Percentiles rank a stretch among this genome's conserved stretches.
Evolutionary conservation across 2,329 filamentous ascomycete genomes (phyloP).

Genomic region (Sphaceloma murrayae): DNA sequence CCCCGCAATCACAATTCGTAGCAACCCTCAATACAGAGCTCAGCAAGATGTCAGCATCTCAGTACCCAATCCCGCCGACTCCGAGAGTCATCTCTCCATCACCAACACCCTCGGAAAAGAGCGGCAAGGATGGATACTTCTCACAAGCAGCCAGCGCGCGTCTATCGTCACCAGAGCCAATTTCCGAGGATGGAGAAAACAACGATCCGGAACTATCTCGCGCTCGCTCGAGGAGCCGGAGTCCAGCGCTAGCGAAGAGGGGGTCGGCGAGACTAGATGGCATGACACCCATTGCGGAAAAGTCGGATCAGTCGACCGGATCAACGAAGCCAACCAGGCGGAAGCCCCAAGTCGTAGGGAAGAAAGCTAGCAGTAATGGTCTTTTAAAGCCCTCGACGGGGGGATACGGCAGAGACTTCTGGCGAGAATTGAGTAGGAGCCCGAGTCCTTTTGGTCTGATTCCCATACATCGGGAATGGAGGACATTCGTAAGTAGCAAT

Average conservation of each 20-base stretch:
- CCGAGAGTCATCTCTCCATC: conserved; percentile 86
- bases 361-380: conserved; percentile 46
- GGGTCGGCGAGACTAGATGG: conserved; percentile 36
- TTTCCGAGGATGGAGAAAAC: conserved; percentile 46
- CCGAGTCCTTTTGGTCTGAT: conserved; percentile 90
- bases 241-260: conserved; percentile 42
- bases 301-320: conserved; percentile 16
- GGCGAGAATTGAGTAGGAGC: conserved; percentile 81
- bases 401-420: conserved; percentile 65
- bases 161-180: conserved; percentile 48
- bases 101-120: conserved; percentile 57
- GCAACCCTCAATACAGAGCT: too few relatives aligned
- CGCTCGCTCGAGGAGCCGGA: conserved; percentile 62
- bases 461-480: conserved; percentile 86
- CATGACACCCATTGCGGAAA: conserved; percentile 42
- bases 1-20: too few relatives aligned
- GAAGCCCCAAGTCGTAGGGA: conserved; percentile 33
- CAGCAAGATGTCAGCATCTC: conserved; percentile 40
- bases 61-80: conserved; percentile 58
- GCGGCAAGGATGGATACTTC: conserved; percentile 52
- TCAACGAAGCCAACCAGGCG: conserved; percentile 23
- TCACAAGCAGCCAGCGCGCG: conserved; percentile 57
- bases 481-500: conserved; percentile 59
- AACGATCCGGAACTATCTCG: conserved; percentile 41
- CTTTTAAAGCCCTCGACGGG: conserved; percentile 58